phyloP scores from a whole-genome alignment of 148 eudicot genomes.

The Selenicereus undatus region DNA sequence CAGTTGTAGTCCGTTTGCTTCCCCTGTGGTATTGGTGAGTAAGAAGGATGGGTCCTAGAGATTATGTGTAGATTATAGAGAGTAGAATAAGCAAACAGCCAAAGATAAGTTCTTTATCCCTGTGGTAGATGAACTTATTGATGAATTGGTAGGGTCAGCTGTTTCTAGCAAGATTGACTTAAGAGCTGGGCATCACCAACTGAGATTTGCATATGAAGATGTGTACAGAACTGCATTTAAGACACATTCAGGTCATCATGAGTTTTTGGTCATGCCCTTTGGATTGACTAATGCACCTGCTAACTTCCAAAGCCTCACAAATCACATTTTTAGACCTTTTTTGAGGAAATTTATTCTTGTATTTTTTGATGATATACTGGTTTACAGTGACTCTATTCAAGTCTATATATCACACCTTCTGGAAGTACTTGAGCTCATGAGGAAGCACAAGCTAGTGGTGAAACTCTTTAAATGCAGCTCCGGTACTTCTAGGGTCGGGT shows the following conservation, averaged over 20 bases:
- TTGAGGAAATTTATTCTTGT: background rate
- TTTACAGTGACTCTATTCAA: background rate
- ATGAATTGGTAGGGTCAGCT: too few species aligned
- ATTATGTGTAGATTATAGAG: too few species aligned
- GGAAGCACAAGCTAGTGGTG: background rate
- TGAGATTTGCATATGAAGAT: too few species aligned
- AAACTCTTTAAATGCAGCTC: background rate
- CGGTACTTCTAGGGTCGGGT: background rate
- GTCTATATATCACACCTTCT: background rate
- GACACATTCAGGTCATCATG: too few species aligned
- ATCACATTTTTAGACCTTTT: too few species aligned
- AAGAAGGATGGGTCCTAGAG: conserved; percentile 8
- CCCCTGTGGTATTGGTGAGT: background rate
- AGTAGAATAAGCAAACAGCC: background rate
- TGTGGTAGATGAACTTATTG: too few species aligned
- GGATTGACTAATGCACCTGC: too few species aligned
- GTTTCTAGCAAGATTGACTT: too few species aligned
- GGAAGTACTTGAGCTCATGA: background rate
- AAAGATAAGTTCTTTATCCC: background rate
- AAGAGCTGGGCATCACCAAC: too few species aligned
- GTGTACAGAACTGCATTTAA: too few species aligned
- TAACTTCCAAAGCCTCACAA: too few species aligned
- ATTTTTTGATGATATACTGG: background rate
- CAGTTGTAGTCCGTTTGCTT: background rate
- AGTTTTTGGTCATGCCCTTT: too few species aligned